A percentile compares a stretch with the other conserved stretches of the same genome.
phyloP scores from a whole-genome alignment of 805 yeast species.

The Candida hungchunana region DNA sequence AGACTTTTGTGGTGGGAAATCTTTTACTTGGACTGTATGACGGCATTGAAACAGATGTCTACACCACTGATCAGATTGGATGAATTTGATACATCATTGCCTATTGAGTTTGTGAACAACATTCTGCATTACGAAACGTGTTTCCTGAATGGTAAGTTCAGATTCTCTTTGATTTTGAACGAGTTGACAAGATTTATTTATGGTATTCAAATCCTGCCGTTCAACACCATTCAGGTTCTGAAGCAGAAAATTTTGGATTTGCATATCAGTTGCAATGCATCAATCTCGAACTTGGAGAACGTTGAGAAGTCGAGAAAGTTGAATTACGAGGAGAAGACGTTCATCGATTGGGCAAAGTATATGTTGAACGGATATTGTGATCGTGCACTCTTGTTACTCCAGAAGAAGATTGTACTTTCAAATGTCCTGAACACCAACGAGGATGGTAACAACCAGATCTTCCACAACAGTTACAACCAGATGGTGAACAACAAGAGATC shows the following conservation, averaged over 20 bases:
- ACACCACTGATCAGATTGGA: conserved; percentile 49
- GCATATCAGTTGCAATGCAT: conserved; percentile 44
- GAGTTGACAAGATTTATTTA: conserved; percentile 48
- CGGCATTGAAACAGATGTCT: conserved; percentile 50
- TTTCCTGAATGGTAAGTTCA: conserved; percentile 49
- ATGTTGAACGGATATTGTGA: conserved; percentile 51
- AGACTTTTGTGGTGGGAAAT: conserved; percentile 68
- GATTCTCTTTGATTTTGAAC: conserved; percentile 47
- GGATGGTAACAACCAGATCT: conserved; percentile 23
- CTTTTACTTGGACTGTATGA: conserved; percentile 52
- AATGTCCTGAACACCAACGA: conserved; percentile 26
- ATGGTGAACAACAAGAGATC: conserved; percentile 27
- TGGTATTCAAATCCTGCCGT: conserved; percentile 41
- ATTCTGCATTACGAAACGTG: conserved; percentile 42
- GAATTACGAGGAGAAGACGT: conserved; percentile 34
- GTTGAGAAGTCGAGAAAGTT: conserved; percentile 33
- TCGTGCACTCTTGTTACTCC: conserved; percentile 42
- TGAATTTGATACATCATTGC: conserved; percentile 55
- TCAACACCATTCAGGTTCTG: conserved; percentile 37
- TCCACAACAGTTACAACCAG: conserved; percentile 26
- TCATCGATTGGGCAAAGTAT: conserved; percentile 44
- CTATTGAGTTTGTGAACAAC: conserved; percentile 40
- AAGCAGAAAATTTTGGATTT: conserved; percentile 47
- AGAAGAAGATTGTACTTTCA: conserved; percentile 33
- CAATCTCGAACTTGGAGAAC: conserved; percentile 39